These are phyloP conservation scores for Hemisphaericaspora lyxosophila DNA, from an alignment of 1,139 yeast genomes.

Conservation along the genomic window DNA sequence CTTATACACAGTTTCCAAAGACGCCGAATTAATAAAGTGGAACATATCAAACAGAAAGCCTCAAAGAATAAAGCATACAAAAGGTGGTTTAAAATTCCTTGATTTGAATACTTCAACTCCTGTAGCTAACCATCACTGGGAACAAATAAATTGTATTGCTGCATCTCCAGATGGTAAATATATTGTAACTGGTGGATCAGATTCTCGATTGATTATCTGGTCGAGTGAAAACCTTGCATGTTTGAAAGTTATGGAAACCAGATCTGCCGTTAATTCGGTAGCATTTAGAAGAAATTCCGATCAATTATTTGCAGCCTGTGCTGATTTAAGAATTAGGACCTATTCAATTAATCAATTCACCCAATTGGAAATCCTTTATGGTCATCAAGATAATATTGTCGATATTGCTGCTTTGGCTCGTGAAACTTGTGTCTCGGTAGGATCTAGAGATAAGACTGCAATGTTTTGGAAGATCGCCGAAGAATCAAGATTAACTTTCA, in stretches of 20 bases:
- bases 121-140: slow-evolving; percentile 65
- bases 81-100: slow-evolving; percentile 56
- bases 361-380: slow-evolving; percentile 86
- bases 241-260: slow-evolving; percentile 72
- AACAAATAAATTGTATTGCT: slow-evolving; percentile 74
- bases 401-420: slow-evolving; percentile 77
- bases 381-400: slow-evolving; percentile 88
- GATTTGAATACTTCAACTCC: slow-evolving; percentile 37
- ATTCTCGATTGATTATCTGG: slow-evolving; percentile 81
- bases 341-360: slow-evolving; percentile 83
- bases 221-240: slow-evolving; percentile 75
- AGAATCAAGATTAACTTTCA: slow-evolving; percentile 87
- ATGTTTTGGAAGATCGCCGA: slow-evolving; percentile 97
- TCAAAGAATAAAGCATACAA: slow-evolving; percentile 58
- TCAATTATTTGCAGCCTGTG: slow-evolving; percentile 89
- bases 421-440: slow-evolving; percentile 95
- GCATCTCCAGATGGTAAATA: slow-evolving; percentile 84
- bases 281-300: slow-evolving; percentile 78
- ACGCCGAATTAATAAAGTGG: slow-evolving; percentile 79
- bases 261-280: slow-evolving; percentile 71
- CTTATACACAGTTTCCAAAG: slow-evolving; percentile 83
- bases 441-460: slow-evolving; percentile 91
- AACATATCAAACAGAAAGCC: slow-evolving; percentile 52
- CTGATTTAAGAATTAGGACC: slow-evolving; percentile 86
- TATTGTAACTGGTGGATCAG: slow-evolving; percentile 89